Evolutionary conservation across 768 basidiomycete species (phyloP).

Genomic region (Tricholoma saponaceum): DNA sequence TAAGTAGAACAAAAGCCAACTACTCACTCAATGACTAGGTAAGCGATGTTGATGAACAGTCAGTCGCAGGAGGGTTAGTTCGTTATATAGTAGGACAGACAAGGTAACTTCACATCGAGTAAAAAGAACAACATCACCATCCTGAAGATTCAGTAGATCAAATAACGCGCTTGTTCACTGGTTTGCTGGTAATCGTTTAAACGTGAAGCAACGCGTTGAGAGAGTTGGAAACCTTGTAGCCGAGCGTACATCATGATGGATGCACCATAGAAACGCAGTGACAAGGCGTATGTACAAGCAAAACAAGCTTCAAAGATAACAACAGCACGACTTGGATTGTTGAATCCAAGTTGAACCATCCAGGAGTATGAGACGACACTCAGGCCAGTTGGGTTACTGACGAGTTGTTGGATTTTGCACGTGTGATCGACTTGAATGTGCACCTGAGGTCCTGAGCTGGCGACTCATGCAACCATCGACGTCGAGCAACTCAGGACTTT

Average conservation of each 20-base stretch:
- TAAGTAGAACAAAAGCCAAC: neutral
- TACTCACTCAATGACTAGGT: neutral
- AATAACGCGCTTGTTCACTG: no score
- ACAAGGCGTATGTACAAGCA: neutral
- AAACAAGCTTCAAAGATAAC: no score
- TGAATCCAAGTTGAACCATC: no score
- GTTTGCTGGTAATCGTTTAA: no score
- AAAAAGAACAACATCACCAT: neutral
- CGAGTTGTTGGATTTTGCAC: no score
- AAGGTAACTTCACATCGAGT: neutral
- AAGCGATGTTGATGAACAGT: neutral
- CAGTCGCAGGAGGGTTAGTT: neutral
- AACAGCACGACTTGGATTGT: no score
- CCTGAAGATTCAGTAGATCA: neutral
- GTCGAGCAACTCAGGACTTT: conserved; percentile 16
- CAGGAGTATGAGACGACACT: no score
- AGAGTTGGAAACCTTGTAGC: neutral
- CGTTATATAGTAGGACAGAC: neutral
- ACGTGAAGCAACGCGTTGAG: neutral
- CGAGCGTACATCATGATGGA: neutral
- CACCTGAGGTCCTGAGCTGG: no score
- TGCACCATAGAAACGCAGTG: neutral
- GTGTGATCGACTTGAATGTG: neutral
- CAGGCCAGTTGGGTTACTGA: no score
- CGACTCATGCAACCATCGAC: conserved; percentile 21